A percentile compares a stretch with the other conserved stretches of the same genome.
phyloP scores from a whole-genome alignment of 2,329 filamentous ascomycete species.

The Zalaria obscura region DNA sequence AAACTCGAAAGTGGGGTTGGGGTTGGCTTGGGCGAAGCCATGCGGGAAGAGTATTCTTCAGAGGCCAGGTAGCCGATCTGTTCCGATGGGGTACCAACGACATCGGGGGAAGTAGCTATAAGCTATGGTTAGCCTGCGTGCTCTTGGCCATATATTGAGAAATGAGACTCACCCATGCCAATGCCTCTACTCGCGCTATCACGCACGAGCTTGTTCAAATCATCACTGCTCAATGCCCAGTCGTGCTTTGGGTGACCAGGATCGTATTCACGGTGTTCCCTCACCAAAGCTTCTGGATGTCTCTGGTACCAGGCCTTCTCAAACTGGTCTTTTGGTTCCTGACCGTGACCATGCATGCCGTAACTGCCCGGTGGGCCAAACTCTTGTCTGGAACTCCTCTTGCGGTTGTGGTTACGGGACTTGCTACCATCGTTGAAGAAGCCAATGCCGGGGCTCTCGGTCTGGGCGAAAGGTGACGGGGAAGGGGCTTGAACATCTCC shows the following conservation, averaged over 20 bases:
- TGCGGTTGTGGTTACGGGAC: constrained; percentile 46
- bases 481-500: constrained; percentile 95
- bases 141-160: neutral
- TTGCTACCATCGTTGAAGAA: constrained; percentile 39
- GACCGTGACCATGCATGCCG: constrained; percentile 77
- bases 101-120: constrained; percentile 48
- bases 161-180: constrained; percentile 31
- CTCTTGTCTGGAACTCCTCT: constrained; percentile 55
- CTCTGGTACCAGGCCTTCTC: constrained; percentile 88
- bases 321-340: constrained; percentile 62
- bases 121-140: constrained; percentile 6
- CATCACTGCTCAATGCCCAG: constrained; percentile 77
- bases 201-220: constrained; percentile 79
- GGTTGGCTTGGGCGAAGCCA: constrained; percentile 50
- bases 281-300: constrained; percentile 69
- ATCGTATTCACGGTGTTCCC: constrained; percentile 54
- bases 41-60: constrained; percentile 68
- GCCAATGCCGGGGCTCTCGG: constrained; percentile 30
- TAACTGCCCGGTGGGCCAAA: constrained; percentile 80
- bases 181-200: constrained; percentile 43
- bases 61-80: constrained; percentile 79
- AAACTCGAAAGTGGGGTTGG: constrained; percentile 28
- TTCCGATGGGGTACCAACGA: constrained; percentile 68
- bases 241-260: constrained; percentile 49
- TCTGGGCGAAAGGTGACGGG: constrained; percentile 43